Evolutionary conservation across 129 eudicot species (phyloP), one percentile per base, ranked within the genome.

Genomic region (Flaveria linearis): DNA sequence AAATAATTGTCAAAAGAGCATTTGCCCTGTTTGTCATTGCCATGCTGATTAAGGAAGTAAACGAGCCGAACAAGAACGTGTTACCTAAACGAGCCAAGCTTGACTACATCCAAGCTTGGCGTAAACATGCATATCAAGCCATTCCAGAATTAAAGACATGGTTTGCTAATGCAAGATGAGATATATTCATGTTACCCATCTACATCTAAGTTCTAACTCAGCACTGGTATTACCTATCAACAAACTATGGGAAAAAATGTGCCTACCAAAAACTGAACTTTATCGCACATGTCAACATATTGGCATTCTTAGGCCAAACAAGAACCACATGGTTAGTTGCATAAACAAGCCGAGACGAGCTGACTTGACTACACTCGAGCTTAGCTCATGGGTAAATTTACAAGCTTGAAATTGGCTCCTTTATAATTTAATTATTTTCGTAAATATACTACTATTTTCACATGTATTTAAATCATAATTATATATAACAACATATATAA

Each of bases 271-370:
- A 73, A 16, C 3, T 39, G 1, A 56, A 56, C 68, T 56, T 39
- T 56, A 72, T 17, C 56, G 69, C 78, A 75, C 71, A 75, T 74
- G 71, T 16, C 49, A 26, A 18, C 63, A 63, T 30, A 28, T 75
- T 41, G 5, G 49, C 13, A 63, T 17, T 75, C 33, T 49, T 46
- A 12, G 71, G 51, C 15, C 39, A 74, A 75, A 75, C 71, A 63
- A 66, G 14, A 33, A 65, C 14, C 53, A 65, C 50, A 4, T 65
- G 23, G 18, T 33, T 15, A 23, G 26, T 18, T 50, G 65, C 16
- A 23, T 26, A 50, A 50, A 50, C 17, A 3, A 50, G 55, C 5
- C 17, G 7, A 50, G 7, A 16, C 1, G 1, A 14, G 55, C 39
- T 1, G 39, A 33, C 55, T 50, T n/a, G 55, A 14, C 55, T 50